Percentiles rank a stretch among this genome's conserved stretches.
Conservation (phyloP, 139 green algal genomes). For the Gonium pectorale region DNA sequence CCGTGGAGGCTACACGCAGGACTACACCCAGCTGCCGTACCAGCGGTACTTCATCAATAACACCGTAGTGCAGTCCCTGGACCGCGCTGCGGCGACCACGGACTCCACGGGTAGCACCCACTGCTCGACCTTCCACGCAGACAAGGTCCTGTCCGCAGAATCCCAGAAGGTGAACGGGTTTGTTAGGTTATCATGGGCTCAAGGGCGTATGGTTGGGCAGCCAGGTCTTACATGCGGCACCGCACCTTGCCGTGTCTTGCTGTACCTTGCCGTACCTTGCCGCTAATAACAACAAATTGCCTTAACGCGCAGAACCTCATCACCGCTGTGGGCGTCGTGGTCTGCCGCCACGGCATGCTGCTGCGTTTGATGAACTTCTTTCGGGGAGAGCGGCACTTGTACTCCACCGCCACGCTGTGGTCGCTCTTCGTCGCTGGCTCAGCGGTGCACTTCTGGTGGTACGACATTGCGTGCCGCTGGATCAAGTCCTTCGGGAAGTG, state of each 20-base stretch:
- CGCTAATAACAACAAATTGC: not conserved
- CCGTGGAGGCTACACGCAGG: not conserved
- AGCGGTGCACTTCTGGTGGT: slow-evolving; percentile 4
- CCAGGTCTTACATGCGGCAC: too few species aligned
- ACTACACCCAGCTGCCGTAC: not conserved
- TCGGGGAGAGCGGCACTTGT: not conserved
- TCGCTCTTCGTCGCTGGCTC: not conserved
- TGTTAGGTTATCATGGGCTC: not conserved
- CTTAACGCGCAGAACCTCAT: not conserved
- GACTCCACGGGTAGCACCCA: not conserved
- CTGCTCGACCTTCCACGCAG: slow-evolving; percentile 1
- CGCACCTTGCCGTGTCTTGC: not conserved
- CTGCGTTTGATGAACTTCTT: slow-evolving; percentile 10
- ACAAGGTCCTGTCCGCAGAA: not conserved
- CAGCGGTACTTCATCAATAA: not conserved
- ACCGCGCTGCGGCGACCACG: not conserved
- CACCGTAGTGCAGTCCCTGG: not conserved
- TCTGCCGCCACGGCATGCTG: slow-evolving; percentile 5
- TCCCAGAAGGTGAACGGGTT: too few species aligned
- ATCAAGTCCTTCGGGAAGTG: not conserved
- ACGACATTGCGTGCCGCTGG: slow-evolving; percentile 29
- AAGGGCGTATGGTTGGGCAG: too few species aligned
- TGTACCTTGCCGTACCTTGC: not conserved
- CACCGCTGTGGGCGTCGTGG: not conserved
- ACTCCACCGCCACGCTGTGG: not conserved